These are phyloP conservation scores for Penicillium decumbens DNA, from an alignment of 2,329 filamentous ascomycete genomes.

Conservation along the genomic window DNA sequence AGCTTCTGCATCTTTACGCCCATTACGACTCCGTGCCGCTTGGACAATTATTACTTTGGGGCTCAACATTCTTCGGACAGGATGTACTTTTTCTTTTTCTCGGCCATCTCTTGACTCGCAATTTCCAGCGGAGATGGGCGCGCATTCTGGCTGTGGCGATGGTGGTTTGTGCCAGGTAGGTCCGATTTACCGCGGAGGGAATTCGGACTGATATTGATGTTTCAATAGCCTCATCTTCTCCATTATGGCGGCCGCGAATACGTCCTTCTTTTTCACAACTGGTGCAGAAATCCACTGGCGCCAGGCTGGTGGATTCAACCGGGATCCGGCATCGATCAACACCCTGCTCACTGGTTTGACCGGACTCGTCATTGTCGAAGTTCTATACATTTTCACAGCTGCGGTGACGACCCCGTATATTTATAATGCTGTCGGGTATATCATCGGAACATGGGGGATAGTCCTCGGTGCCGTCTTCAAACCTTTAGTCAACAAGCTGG, in stretches of 20 bases:
- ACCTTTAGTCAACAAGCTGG: neutral
- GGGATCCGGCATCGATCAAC: constrained; percentile 31
- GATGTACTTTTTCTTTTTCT: constrained; percentile 19
- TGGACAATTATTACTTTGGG: constrained; percentile 18
- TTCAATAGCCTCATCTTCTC: constrained; percentile 27
- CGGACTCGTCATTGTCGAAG: constrained; percentile 31
- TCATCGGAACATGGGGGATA: constrained; percentile 19
- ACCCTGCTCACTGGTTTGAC: constrained; percentile 33
- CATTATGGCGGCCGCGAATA: constrained; percentile 32
- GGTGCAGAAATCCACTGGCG: constrained; percentile 38
- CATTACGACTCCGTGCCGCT: constrained; percentile 19
- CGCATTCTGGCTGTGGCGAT: constrained; percentile 3
- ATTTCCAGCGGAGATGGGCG: constrained; percentile 5
- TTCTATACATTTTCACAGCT: constrained; percentile 23
- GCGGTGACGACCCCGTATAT: constrained; percentile 25
- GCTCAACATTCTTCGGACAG: constrained; percentile 23
- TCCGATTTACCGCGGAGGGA: neutral
- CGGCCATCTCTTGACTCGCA: constrained; percentile 9
- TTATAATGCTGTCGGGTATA: constrained; percentile 24
- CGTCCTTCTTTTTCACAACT: constrained; percentile 32
- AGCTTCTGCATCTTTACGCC: constrained; percentile 23
- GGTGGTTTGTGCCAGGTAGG: constrained; percentile 9
- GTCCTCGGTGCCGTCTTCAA: constrained; percentile 4
- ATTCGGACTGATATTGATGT: neutral
- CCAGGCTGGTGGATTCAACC: constrained; percentile 31